Evolutionary conservation across 345 rosid genomes (phyloP).

Genomic region (Lepidium aucheri): DNA sequence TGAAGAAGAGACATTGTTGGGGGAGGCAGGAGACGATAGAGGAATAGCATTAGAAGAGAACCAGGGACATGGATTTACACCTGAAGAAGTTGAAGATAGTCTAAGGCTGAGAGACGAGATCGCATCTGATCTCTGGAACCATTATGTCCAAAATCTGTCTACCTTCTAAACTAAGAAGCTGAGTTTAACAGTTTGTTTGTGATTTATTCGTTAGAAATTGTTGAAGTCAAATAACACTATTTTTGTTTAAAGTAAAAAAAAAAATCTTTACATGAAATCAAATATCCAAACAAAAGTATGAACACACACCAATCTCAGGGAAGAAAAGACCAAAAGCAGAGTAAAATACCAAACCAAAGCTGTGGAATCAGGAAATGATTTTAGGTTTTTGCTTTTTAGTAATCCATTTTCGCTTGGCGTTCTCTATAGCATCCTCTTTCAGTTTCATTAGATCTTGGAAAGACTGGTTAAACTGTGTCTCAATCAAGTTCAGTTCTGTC

Average conservation of each 20-base stretch:
- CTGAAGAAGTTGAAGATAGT: slow-evolving; percentile 37
- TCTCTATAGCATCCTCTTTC: slow-evolving; percentile 60
- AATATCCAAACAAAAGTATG: slow-evolving; percentile 14
- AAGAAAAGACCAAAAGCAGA: neutral
- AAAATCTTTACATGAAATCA: slow-evolving; percentile 18
- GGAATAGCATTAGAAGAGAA: neutral
- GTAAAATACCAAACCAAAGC: neutral
- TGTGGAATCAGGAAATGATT: slow-evolving; percentile 12
- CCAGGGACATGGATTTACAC: slow-evolving; percentile 4
- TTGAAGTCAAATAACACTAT: neutral
- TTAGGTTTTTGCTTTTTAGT: slow-evolving; percentile 34
- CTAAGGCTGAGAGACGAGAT: slow-evolving; percentile 59
- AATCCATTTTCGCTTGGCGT: slow-evolving; percentile 56
- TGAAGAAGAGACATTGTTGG: slow-evolving; percentile 27
- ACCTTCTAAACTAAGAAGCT: slow-evolving; percentile 2
- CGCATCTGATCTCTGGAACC: slow-evolving; percentile 61
- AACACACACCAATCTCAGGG: neutral
- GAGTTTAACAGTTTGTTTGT: neutral
- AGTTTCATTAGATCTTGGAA: slow-evolving; percentile 50
- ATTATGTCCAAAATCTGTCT: slow-evolving; percentile 42
- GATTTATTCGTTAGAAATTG: neutral
- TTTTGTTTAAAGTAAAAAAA: slow-evolving; percentile 7
- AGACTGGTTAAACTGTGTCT: slow-evolving; percentile 45
- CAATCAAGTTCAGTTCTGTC: slow-evolving; percentile 45
- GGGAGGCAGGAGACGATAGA: neutral